phyloP scores from a whole-genome alignment of 176 grass and related monocot genomes.

The Triticum urartu region DNA sequence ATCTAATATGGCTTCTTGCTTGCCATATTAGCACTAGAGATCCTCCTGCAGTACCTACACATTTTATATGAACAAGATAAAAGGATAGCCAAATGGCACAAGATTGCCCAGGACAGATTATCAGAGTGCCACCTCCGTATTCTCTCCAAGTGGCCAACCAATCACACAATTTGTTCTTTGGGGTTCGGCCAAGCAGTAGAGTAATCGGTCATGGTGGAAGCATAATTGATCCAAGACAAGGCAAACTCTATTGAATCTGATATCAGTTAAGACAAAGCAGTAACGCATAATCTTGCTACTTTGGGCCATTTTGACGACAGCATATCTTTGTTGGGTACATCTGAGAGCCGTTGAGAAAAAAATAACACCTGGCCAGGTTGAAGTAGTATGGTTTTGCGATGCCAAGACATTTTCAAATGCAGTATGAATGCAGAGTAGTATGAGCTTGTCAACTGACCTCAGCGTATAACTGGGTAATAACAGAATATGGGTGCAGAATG shows the following conservation, averaged over 20 bases:
- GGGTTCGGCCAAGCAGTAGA: background rate
- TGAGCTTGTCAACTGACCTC: conserved; percentile 21
- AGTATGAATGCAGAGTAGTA: background rate
- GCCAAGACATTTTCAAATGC: background rate
- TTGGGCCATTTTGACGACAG: background rate
- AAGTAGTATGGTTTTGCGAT: background rate
- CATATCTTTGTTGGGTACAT: conserved; percentile 24
- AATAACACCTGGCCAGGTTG: background rate
- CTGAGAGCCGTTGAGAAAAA: background rate
- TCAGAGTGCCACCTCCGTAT: background rate
- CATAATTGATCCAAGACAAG: background rate
- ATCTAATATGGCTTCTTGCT: background rate
- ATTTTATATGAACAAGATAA: background rate
- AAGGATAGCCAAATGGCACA: conserved; percentile 40
- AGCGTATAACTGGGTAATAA: background rate
- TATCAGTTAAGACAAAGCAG: background rate
- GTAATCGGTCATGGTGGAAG: background rate
- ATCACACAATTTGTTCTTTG: background rate
- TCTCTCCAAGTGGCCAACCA: conserved; percentile 41
- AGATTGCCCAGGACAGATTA: background rate
- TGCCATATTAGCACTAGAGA: background rate
- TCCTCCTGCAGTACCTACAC: background rate
- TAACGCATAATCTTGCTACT: background rate
- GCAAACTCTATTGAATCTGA: background rate
- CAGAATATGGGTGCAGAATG: background rate